Conservation (phyloP, 106 monocot species). For the Posidonia australis region DNA sequence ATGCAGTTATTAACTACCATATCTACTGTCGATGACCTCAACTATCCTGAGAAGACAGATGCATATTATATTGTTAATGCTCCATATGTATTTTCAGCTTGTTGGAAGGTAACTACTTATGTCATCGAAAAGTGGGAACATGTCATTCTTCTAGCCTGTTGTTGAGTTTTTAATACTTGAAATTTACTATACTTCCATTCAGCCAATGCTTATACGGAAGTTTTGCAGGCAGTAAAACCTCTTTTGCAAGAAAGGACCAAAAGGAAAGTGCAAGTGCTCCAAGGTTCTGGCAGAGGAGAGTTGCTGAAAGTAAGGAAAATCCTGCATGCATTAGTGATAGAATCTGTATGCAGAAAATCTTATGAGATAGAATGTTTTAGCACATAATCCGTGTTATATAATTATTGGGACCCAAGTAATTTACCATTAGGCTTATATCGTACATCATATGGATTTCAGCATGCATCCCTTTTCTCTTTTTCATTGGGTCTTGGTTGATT, state of each 20-base stretch:
- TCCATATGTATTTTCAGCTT: conserved; percentile 88
- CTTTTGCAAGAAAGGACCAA: conserved; percentile 87
- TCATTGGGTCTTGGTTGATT: background rate
- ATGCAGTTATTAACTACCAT: conserved; percentile 76
- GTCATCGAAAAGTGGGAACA: background rate
- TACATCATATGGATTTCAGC: background rate
- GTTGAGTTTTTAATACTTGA: too few relatives aligned
- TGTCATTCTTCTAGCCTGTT: too few relatives aligned
- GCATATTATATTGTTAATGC: conserved; percentile 93
- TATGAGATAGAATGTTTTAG: background rate
- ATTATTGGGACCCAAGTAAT: background rate
- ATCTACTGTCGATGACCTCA: conserved; percentile 88
- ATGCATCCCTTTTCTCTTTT: background rate
- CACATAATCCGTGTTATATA: background rate
- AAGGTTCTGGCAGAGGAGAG: conserved; percentile 60
- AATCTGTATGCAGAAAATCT: background rate
- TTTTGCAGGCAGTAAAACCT: conserved; percentile 73
- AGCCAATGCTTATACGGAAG: too few relatives aligned
- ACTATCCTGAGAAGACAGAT: conserved; percentile 94
- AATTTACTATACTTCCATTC: too few relatives aligned
- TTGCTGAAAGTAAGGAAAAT: conserved; percentile 48
- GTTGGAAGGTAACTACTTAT: conserved; percentile 64
- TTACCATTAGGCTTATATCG: background rate
- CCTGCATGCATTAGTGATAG: background rate
- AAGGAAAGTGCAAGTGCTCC: conserved; percentile 62